phyloP scores from a whole-genome alignment of 2,329 filamentous ascomycete genomes.

The Clarireedia monteithiana region DNA sequence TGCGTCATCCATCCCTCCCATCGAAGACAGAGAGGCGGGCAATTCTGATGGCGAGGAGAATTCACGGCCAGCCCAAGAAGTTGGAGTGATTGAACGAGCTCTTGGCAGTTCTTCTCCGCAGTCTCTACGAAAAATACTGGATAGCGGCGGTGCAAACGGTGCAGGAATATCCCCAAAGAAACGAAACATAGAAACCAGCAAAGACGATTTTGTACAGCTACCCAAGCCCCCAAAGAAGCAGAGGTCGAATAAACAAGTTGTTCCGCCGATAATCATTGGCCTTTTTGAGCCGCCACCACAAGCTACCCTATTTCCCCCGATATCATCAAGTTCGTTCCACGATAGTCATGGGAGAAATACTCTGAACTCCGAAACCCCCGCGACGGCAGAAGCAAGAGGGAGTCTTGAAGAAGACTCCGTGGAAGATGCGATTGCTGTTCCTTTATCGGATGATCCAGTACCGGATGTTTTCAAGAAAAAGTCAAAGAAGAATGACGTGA shows the following conservation, averaged over 20 bases:
- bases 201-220: conserved; percentile 56
- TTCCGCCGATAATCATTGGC: conserved; percentile 59
- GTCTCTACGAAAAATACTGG: conserved; percentile 29
- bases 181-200: conserved; percentile 41
- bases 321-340: conserved; percentile 48
- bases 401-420: neutral
- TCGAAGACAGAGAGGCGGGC: conserved; percentile 28
- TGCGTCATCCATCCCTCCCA: conserved; percentile 9
- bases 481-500: conserved; percentile 43
- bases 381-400: conserved; percentile 12
- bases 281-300: conserved; percentile 52
- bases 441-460: neutral
- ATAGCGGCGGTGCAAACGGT: conserved; percentile 23
- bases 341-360: conserved; percentile 36
- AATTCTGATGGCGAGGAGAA: conserved; percentile 12
- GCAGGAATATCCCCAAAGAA: conserved; percentile 33
- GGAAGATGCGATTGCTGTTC: conserved; percentile 17
- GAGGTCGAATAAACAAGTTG: conserved; percentile 46
- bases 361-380: conserved; percentile 24
- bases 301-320: conserved; percentile 55
- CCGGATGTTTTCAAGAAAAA: conserved; percentile 31
- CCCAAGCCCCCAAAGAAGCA: conserved; percentile 59
- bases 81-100: conserved; percentile 13
- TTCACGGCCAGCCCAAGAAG: neutral
- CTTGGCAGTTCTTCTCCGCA: conserved; percentile 28